phyloP scores from a whole-genome alignment of 2,329 filamentous ascomycete species.

The Colletotrichum australisinense region DNA sequence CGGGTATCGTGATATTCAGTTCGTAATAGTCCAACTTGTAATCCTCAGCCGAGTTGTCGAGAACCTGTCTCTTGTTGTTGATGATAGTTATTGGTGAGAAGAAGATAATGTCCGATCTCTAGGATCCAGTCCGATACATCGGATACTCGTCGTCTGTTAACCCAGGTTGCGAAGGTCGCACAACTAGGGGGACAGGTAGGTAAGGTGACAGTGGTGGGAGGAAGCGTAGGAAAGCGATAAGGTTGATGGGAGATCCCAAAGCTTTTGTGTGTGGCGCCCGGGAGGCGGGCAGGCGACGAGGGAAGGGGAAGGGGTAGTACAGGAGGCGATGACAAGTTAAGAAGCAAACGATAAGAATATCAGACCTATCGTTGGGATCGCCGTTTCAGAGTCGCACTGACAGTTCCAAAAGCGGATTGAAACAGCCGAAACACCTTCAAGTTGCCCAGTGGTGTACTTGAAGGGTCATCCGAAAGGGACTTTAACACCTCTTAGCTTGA shows the following conservation, averaged over 20 bases:
- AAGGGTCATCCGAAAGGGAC: conserved; percentile 37
- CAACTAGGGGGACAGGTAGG: conserved; percentile 25
- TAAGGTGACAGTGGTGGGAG: conserved; percentile 24
- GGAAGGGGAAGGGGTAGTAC: conserved; percentile 28
- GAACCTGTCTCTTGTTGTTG: background rate
- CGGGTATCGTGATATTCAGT: background rate
- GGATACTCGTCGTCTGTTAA: conserved; percentile 34
- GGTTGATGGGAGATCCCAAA: conserved; percentile 36
- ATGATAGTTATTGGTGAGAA: background rate
- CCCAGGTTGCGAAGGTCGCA: conserved; percentile 31
- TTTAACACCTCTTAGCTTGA: conserved; percentile 39
- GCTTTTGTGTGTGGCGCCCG: conserved; percentile 36
- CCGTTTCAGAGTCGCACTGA: conserved; percentile 52
- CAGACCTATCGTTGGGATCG: conserved; percentile 49
- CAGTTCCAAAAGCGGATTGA: conserved; percentile 48
- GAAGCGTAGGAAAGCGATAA: conserved; percentile 16
- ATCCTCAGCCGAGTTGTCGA: conserved; percentile 1
- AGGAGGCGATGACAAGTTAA: conserved; percentile 33
- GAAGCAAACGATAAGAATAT: conserved; percentile 42
- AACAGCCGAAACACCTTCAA: conserved; percentile 53
- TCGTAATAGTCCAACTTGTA: background rate
- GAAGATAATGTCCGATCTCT: conserved; percentile 28
- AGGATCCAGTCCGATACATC: conserved; percentile 35
- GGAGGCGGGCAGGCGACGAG: conserved; percentile 23
- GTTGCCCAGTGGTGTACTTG: conserved; percentile 43